Evolutionary conservation across 164 flowering plant genomes (phyloP), one percentile per base, ranked within the genome.

Genomic region (Saururus chinensis): DNA sequence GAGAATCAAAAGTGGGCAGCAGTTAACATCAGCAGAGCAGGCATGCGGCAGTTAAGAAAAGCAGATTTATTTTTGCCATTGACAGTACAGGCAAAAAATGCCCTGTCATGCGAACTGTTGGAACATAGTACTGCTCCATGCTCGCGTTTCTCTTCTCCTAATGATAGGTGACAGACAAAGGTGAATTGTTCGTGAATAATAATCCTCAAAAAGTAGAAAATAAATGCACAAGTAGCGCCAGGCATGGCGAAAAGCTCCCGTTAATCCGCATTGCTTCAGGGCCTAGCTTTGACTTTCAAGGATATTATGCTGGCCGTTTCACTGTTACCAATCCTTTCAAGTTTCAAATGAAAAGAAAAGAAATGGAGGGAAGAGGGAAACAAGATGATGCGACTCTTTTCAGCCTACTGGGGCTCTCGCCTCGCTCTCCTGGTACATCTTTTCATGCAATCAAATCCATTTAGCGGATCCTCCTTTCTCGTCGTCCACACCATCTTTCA

Each of bases 351-450:
- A 53, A 53, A 53, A 20, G 22, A 20, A 12, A 23, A 17, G 11
- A 17, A 45, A 12, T 45, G 49, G 21, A 55, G 16, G 58, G 26
- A 61, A 59, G 56, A 58, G 25, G 48, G 51, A 41, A 58, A 23
- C 22, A 35, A 53, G 55, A 73, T 63, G 69, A 67, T 57, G 74
- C 66, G 84, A 68, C 71, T 74, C 75, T 74, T 76, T 73, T 55
- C 65, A 64, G 78, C 66, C 71, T 64, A 51, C 40, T 65, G 63
- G 52, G 51, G 64, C 67, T 66, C 72, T 78, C 67, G 60, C 60
- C 23, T 22, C 64, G 24, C 40, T 42, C 22, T 24, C 65, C 63
- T 64, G 68, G 67, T 78, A 68, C 73, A 68, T 63, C 73, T 63
- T 60, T 64, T 68, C 30, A 54, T 60, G 57, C 56, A 16, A 25